These are phyloP conservation scores for Anethum foeniculum DNA, from an alignment of 140 eudicot species.

Conservation along the genomic window DNA sequence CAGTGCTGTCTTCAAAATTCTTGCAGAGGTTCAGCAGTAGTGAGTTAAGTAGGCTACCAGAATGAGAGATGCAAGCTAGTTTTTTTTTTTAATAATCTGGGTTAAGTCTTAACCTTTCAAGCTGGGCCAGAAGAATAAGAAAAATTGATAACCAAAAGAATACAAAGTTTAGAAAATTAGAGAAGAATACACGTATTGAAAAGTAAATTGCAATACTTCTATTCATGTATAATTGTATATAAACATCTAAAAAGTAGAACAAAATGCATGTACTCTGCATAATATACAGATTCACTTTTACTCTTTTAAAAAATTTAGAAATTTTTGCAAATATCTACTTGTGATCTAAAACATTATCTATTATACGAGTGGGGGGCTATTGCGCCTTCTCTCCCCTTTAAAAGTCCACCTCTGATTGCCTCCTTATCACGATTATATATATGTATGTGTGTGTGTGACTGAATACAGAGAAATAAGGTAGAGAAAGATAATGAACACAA, in stretches of 20 bases:
- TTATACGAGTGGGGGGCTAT: background rate
- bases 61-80: background rate
- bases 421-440: too few species aligned
- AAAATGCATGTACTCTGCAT: background rate
- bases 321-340: background rate
- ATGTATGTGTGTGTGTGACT: too few species aligned
- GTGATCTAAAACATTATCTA: background rate
- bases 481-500: too few species aligned
- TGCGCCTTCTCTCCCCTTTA: background rate
- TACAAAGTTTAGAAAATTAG: background rate
- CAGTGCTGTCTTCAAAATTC: background rate
- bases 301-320: background rate
- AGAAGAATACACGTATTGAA: background rate
- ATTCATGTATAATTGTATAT: background rate
- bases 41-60: background rate
- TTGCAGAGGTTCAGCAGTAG: background rate
- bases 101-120: background rate
- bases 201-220: background rate
- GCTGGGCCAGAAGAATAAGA: background rate
- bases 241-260: background rate
- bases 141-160: background rate
- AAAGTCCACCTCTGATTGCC: background rate
- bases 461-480: too few species aligned
- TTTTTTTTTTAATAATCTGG: background rate
- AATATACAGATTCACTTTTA: background rate